Evolutionary conservation across 1,284 basidiomycete genomes (phyloP).

Genomic region (Trametes pubescens): DNA sequence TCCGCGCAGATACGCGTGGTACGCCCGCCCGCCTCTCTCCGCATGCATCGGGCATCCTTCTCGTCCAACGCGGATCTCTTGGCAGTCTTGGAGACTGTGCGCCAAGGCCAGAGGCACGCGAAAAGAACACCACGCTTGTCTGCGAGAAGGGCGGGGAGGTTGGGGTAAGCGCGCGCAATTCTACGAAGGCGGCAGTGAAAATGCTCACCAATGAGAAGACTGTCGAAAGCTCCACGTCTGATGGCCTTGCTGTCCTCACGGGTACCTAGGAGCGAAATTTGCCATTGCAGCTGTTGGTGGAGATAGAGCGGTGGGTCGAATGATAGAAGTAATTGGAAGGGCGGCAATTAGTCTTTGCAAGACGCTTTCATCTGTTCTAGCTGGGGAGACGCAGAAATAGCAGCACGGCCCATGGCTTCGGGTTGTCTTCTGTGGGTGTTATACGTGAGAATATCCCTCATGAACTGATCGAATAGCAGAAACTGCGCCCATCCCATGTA

Average conservation of each 20-base stretch:
- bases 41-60: constrained; percentile 5
- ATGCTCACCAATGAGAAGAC: constrained; percentile 2
- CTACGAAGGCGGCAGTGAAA: background rate
- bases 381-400: background rate
- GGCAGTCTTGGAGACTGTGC: constrained; percentile 4
- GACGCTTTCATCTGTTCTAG: background rate
- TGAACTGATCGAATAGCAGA: background rate
- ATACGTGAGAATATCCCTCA: background rate
- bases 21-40: constrained; percentile 15
- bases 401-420: background rate
- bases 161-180: background rate
- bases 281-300: constrained; percentile 5
- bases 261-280: background rate
- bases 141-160: background rate
- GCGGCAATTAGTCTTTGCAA: background rate
- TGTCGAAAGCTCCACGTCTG: background rate
- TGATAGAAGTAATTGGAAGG: background rate
- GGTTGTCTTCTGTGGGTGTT: background rate
- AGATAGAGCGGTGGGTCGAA: constrained; percentile 14
- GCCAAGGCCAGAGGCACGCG: constrained; percentile 17
- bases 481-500: background rate
- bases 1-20: constrained; percentile 21
- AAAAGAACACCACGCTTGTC: background rate
- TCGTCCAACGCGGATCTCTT: constrained; percentile 18
- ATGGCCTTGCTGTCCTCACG: background rate